These are phyloP conservation scores for Yamadazyma paraphyllophila DNA, from an alignment of 805 yeast genomes.

Conservation along the genomic window DNA sequence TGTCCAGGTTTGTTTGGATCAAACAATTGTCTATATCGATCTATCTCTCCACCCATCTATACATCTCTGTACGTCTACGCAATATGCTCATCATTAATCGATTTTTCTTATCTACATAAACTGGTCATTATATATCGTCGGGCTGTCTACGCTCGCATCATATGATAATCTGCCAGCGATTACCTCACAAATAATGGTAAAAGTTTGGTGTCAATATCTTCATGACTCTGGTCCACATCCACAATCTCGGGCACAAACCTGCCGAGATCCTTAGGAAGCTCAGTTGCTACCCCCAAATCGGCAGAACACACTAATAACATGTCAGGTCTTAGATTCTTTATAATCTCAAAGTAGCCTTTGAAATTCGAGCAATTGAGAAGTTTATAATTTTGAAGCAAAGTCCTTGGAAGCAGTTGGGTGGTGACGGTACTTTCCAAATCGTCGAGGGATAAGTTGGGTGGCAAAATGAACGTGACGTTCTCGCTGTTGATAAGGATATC, in stretches of 20 bases:
- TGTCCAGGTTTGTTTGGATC: no score
- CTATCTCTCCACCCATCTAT: no score
- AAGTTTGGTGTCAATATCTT: constrained; percentile 16
- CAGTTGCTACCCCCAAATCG: constrained; percentile 35
- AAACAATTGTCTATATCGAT: no score
- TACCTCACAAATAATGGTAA: constrained; percentile 14
- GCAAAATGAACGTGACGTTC: constrained; percentile 43
- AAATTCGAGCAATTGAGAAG: constrained; percentile 38
- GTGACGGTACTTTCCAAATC: constrained; percentile 24
- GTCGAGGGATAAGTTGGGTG: constrained; percentile 41
- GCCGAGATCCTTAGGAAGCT: constrained; percentile 32
- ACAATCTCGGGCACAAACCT: constrained; percentile 39
- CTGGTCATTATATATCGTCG: no score
- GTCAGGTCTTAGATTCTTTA: constrained; percentile 43
- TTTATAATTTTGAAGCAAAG: constrained; percentile 32
- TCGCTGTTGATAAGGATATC: constrained; percentile 37
- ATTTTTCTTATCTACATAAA: no score
- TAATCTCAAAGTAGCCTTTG: constrained; percentile 37
- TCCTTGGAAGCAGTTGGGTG: constrained; percentile 19
- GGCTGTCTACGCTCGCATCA: no score
- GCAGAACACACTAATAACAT: constrained; percentile 39
- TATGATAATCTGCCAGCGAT: background rate
- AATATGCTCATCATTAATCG: no score
- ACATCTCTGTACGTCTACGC: no score
- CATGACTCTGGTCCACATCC: constrained; percentile 17